These are phyloP conservation scores for Aquilaria malaccensis DNA, from an alignment of 345 rosid species.

Conservation along the genomic window DNA sequence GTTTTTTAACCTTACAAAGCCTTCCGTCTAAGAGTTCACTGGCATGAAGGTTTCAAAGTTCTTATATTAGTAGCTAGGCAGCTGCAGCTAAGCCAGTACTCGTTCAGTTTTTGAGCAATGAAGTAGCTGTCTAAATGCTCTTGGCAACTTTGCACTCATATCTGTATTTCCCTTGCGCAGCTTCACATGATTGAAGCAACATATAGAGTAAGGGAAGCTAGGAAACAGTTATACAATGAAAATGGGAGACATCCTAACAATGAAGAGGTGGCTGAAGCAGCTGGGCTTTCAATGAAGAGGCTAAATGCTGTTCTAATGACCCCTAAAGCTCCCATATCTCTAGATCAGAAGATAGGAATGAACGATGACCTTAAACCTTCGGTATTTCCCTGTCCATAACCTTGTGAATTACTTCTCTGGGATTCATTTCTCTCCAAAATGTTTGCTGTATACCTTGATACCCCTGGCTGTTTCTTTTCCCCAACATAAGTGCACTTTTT, in stretches of 20 bases:
- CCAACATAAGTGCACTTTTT: neutral
- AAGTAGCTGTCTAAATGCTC: neutral
- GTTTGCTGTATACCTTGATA: no score
- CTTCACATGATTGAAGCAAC: constrained; percentile 95
- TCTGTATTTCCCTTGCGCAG: constrained; percentile 29
- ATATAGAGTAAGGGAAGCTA: constrained; percentile 83
- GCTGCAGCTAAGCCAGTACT: no score
- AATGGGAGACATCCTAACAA: constrained; percentile 65
- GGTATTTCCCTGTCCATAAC: constrained; percentile 26
- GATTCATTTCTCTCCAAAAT: no score
- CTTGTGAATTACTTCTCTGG: neutral
- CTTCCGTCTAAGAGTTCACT: no score
- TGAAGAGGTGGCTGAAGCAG: constrained; percentile 79
- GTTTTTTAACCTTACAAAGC: neutral
- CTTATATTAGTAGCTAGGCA: no score
- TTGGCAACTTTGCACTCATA: neutral
- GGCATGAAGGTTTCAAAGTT: no score
- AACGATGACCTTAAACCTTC: constrained; percentile 78
- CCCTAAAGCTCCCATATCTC: constrained; percentile 82
- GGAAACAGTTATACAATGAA: constrained; percentile 61
- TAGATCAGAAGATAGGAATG: constrained; percentile 82
- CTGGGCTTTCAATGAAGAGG: constrained; percentile 88
- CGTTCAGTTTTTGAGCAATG: neutral
- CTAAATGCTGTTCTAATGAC: constrained; percentile 64
- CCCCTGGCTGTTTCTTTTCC: no score